Percentiles rank a stretch among this genome's conserved stretches.
phyloP scores from a whole-genome alignment of 1,284 basidiomycete species.

The Apiotrichum brassicae region DNA sequence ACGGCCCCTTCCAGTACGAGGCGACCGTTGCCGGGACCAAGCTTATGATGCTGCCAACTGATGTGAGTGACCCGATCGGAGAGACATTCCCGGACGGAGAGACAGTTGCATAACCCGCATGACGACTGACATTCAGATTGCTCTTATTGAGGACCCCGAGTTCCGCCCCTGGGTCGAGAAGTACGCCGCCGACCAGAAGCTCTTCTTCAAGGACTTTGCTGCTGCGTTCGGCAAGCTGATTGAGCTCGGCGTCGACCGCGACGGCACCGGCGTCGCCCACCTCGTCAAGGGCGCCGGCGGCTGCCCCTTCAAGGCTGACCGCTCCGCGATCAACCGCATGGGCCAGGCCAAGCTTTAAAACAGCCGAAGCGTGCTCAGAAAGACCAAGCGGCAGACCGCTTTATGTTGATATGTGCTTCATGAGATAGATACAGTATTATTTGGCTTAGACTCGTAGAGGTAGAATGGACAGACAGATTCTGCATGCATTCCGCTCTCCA shows the following conservation, averaged over 20 bases:
- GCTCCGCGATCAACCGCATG: constrained; percentile 3
- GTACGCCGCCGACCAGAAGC: constrained; percentile 52
- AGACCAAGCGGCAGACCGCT: no score
- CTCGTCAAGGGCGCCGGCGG: constrained; percentile 41
- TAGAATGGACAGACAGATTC: no score
- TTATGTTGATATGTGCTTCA: no score
- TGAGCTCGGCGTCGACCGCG: constrained; percentile 48
- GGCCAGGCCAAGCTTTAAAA: constrained; percentile 7
- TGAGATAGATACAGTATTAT: no score
- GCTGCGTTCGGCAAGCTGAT: constrained; percentile 47
- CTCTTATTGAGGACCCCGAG: constrained; percentile 44
- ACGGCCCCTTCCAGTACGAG: constrained; percentile 50
- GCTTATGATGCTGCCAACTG: constrained; percentile 55
- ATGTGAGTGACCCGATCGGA: no score
- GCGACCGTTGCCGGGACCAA: constrained; percentile 48
- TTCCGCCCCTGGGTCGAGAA: constrained; percentile 48
- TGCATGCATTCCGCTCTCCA: no score
- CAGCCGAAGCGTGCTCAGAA: no score
- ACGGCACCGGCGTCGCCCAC: constrained; percentile 41
- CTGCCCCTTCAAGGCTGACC: constrained; percentile 36
- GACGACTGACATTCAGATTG: constrained; percentile 38
- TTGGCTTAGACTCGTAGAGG: no score
- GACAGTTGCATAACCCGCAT: neutral
- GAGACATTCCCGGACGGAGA: no score
- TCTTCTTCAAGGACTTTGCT: constrained; percentile 54